A percentile compares a stretch with the other conserved stretches of the same genome.
Conservation (phyloP, 768 basidiomycete species). For the Tylopilus sp. region DNA sequence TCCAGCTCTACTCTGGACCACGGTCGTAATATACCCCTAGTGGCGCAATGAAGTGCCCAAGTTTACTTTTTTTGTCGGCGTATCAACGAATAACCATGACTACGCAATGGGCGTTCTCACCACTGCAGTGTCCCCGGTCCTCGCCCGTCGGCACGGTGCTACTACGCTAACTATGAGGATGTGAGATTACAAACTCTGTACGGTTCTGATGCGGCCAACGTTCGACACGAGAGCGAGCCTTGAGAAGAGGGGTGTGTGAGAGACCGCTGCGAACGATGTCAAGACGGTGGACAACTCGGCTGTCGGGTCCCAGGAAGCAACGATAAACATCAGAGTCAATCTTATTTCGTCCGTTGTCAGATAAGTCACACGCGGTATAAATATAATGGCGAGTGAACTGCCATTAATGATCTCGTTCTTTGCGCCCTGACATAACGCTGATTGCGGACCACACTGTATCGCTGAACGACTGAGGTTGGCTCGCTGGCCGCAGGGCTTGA, state of each 20-base stretch:
- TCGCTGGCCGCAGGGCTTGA: background rate
- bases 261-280: background rate
- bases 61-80: background rate
- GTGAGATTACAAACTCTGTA: background rate
- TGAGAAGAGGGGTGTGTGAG: background rate
- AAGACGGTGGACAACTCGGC: background rate
- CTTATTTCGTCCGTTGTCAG: conserved; percentile 17
- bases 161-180: background rate
- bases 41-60: background rate
- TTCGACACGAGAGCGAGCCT: background rate
- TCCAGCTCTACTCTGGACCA: background rate
- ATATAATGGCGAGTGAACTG: background rate
- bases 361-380: conserved; percentile 4
- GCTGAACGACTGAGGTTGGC: background rate
- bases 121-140: background rate
- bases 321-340: background rate
- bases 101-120: conserved; percentile 8
- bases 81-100: conserved; percentile 20
- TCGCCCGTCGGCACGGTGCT: background rate
- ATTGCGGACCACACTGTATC: background rate
- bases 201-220: background rate
- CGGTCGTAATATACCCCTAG: conserved; percentile 3
- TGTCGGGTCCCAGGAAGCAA: background rate
- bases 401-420: background rate
- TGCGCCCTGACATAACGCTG: background rate